Evolutionary conservation across 2,329 filamentous ascomycete species (phyloP).

Genomic region (Diaporthe capsici): DNA sequence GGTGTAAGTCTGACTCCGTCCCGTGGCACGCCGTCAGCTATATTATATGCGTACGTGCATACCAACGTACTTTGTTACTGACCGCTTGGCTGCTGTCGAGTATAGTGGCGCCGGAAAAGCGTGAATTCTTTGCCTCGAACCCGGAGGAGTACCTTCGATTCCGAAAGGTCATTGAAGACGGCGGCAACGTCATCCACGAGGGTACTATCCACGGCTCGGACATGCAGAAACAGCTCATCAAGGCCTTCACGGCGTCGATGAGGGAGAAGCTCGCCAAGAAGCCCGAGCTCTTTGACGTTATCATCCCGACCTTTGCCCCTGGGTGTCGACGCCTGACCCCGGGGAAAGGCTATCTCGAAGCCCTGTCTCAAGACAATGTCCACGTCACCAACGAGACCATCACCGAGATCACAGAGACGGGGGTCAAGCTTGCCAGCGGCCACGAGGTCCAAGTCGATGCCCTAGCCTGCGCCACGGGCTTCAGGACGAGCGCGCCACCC

Average conservation of each 20-base stretch:
- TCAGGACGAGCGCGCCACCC: slow-evolving; percentile 55
- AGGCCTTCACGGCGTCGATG: slow-evolving; percentile 56
- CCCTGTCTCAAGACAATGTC: slow-evolving; percentile 58
- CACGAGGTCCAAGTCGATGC: slow-evolving; percentile 57
- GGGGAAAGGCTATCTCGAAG: slow-evolving; percentile 62
- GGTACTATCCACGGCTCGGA: slow-evolving; percentile 54
- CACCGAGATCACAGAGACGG: slow-evolving; percentile 51
- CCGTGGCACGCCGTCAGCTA: background rate
- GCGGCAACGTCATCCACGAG: slow-evolving; percentile 59
- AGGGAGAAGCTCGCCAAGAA: slow-evolving; percentile 55
- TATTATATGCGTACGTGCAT: background rate
- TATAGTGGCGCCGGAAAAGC: slow-evolving; percentile 56
- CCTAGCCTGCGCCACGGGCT: slow-evolving; percentile 64
- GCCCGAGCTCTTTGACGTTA: slow-evolving; percentile 58
- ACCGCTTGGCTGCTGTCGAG: background rate
- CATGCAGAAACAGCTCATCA: slow-evolving; percentile 52
- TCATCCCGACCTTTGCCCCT: slow-evolving; percentile 59
- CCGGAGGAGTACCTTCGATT: slow-evolving; percentile 56
- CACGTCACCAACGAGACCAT: slow-evolving; percentile 55
- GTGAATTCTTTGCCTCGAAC: slow-evolving; percentile 53
- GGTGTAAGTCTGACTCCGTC: slow-evolving; percentile 52
- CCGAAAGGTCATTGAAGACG: slow-evolving; percentile 60
- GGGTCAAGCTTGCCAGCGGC: slow-evolving; percentile 49
- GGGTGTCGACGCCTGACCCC: slow-evolving; percentile 62
- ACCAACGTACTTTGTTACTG: background rate